phyloP scores from a whole-genome alignment of 306 rosid genomes.

The Comarum palustre region DNA sequence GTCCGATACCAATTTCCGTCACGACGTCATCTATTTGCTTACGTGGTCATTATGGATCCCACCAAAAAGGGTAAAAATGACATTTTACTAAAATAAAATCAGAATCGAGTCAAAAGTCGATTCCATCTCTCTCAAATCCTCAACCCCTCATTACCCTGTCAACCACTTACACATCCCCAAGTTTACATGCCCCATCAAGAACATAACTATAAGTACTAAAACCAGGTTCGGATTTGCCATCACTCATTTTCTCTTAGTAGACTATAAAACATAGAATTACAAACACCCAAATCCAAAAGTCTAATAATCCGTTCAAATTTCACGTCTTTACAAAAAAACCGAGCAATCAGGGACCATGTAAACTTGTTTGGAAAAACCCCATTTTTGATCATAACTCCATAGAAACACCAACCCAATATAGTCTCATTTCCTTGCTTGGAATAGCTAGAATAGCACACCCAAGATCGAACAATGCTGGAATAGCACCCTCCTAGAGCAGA shows the following conservation, averaged over 20 bases:
- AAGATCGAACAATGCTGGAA: no score
- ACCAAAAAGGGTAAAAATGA: no score
- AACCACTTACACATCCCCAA: slow-evolving; percentile 31
- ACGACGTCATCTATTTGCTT: no score
- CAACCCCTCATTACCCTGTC: slow-evolving; percentile 19
- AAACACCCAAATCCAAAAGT: slow-evolving; percentile 29
- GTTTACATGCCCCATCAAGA: slow-evolving; percentile 47
- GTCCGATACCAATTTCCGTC: no score
- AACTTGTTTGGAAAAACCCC: slow-evolving; percentile 28
- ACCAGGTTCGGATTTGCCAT: slow-evolving; percentile 28
- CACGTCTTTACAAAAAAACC: slow-evolving; percentile 31
- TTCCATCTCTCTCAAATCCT: no score
- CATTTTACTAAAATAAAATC: no score
- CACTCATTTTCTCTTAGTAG: slow-evolving; percentile 36
- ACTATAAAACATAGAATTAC: slow-evolving; percentile 22
- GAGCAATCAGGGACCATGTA: slow-evolving; percentile 38
- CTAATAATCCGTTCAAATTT: slow-evolving; percentile 32
- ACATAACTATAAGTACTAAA: slow-evolving; percentile 34
- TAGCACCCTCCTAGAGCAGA: no score
- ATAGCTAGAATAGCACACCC: no score
- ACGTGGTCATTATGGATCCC: no score
- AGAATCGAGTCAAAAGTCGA: no score
- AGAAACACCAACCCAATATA: slow-evolving; percentile 39
- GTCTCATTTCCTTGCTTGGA: slow-evolving; percentile 23
- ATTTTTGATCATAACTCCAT: slow-evolving; percentile 35